These are phyloP conservation scores for Eucalyptus pumila DNA, from an alignment of 345 rosid species.

Conservation along the genomic window DNA sequence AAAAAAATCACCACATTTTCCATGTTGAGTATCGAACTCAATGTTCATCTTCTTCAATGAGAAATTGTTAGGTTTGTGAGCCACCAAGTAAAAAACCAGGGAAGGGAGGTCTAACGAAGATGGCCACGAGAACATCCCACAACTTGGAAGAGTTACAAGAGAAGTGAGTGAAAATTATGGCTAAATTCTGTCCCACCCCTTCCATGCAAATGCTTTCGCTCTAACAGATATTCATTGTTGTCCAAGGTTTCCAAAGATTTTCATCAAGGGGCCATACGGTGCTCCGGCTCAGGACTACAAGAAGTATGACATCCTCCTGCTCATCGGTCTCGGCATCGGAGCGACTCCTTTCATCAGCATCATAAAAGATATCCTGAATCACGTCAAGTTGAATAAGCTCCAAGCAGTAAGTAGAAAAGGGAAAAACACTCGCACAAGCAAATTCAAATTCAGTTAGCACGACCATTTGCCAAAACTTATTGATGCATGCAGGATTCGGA, in stretches of 20 bases:
- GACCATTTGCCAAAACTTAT: too few relatives aligned
- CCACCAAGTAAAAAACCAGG: slow-evolving; percentile 24
- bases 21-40: neutral
- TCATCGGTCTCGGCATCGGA: slow-evolving; percentile 86
- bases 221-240: neutral
- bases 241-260: slow-evolving; percentile 59
- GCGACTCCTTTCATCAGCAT: slow-evolving; percentile 98
- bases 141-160: slow-evolving; percentile 35
- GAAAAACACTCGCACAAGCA: neutral
- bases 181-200: neutral
- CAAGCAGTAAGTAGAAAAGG: neutral
- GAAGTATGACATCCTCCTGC: slow-evolving; percentile 62
- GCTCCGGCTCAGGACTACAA: slow-evolving; percentile 90
- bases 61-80: slow-evolving; percentile 48
- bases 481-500: neutral
- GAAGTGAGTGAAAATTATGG: slow-evolving; percentile 2
- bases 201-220: neutral
- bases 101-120: slow-evolving; percentile 42
- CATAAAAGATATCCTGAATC: slow-evolving; percentile 66
- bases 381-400: slow-evolving; percentile 18
- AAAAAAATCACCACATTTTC: neutral
- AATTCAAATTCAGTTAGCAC: neutral
- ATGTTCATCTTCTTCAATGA: neutral
- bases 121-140: slow-evolving; percentile 41
- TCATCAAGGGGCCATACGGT: slow-evolving; percentile 86